Conservation (phyloP, 2,329 filamentous ascomycete genomes). For the Penicillium sp. region DNA sequence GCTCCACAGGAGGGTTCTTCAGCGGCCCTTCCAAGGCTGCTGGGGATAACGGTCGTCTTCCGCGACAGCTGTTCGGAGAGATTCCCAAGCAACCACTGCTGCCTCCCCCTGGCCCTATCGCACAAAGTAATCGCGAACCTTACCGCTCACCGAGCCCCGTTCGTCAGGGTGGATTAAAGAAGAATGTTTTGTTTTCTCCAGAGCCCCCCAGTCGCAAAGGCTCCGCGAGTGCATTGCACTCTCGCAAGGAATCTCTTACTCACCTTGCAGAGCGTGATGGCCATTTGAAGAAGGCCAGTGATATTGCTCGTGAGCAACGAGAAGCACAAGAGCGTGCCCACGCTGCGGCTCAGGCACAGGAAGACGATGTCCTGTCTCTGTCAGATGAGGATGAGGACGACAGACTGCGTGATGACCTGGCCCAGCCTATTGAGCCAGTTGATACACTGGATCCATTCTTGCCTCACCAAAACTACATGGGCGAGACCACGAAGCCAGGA, state of each 20-base stretch:
- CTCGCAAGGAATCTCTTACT: slow-evolving; percentile 42
- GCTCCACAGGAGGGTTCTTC: slow-evolving; percentile 44
- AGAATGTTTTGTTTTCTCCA: slow-evolving; percentile 26
- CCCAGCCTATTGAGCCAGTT: slow-evolving; percentile 45
- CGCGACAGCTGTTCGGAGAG: slow-evolving; percentile 48
- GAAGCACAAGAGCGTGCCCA: slow-evolving; percentile 33
- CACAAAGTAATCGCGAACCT: slow-evolving; percentile 34
- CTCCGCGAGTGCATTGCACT: slow-evolving; percentile 41
- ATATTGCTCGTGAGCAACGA: slow-evolving; percentile 30
- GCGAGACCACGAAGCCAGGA: slow-evolving; percentile 48
- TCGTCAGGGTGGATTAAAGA: slow-evolving; percentile 32
- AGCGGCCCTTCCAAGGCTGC: slow-evolving; percentile 36
- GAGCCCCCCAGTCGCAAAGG: slow-evolving; percentile 35
- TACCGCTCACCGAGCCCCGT: slow-evolving; percentile 51
- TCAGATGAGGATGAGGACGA: slow-evolving; percentile 53
- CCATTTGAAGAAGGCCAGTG: slow-evolving; percentile 25
- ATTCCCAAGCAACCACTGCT: slow-evolving; percentile 40
- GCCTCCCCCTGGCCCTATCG: slow-evolving; percentile 37
- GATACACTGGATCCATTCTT: slow-evolving; percentile 52
- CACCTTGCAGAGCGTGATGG: slow-evolving; percentile 35
- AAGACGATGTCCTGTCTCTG: slow-evolving; percentile 40
- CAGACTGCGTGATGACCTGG: slow-evolving; percentile 47
- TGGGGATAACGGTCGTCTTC: slow-evolving; percentile 26
- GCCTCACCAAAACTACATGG: slow-evolving; percentile 50
- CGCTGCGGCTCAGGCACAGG: slow-evolving; percentile 34